A percentile compares a stretch with the other conserved stretches of the same genome.
Conservation (phyloP, 2,329 filamentous ascomycete species). For the Fonsecaea pedrosoi region DNA sequence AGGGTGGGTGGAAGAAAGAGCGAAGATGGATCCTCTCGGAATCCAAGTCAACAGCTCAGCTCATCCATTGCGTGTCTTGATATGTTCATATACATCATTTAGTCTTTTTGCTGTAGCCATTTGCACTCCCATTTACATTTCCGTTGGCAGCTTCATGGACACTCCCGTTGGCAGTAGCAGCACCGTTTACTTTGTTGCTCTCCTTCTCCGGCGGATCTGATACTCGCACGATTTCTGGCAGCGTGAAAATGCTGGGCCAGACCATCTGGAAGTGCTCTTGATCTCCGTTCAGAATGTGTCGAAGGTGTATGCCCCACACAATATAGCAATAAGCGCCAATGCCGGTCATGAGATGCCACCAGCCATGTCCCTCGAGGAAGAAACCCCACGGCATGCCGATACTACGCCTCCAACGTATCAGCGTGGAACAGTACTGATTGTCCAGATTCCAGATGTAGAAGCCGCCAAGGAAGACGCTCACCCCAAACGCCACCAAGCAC, state of each 20-base stretch:
- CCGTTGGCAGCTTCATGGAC: constrained; percentile 13
- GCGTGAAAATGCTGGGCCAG: constrained; percentile 70
- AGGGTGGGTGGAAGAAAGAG: background rate
- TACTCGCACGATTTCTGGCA: constrained; percentile 57
- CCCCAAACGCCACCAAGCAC: constrained; percentile 72
- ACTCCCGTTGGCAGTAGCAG: background rate
- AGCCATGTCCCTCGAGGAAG: constrained; percentile 74
- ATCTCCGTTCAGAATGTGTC: constrained; percentile 74
- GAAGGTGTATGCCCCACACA: constrained; percentile 81
- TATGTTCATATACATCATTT: constrained; percentile 14
- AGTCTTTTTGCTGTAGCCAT: background rate
- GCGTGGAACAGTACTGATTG: constrained; percentile 72
- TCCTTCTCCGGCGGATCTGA: constrained; percentile 26
- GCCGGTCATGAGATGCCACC: constrained; percentile 83
- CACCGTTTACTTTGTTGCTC: constrained; percentile 2
- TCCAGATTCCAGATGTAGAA: constrained; percentile 82
- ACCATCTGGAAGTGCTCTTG: constrained; percentile 74
- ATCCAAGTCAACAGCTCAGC: background rate
- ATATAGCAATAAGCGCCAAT: constrained; percentile 85
- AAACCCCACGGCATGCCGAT: constrained; percentile 81
- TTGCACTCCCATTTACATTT: background rate
- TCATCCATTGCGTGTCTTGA: background rate
- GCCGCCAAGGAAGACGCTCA: constrained; percentile 74
- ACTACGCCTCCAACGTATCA: constrained; percentile 69
- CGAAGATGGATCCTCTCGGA: background rate